These are phyloP conservation scores for Cladosporium halotolerans DNA, from an alignment of 2,329 filamentous ascomycete species.

Conservation along the genomic window DNA sequence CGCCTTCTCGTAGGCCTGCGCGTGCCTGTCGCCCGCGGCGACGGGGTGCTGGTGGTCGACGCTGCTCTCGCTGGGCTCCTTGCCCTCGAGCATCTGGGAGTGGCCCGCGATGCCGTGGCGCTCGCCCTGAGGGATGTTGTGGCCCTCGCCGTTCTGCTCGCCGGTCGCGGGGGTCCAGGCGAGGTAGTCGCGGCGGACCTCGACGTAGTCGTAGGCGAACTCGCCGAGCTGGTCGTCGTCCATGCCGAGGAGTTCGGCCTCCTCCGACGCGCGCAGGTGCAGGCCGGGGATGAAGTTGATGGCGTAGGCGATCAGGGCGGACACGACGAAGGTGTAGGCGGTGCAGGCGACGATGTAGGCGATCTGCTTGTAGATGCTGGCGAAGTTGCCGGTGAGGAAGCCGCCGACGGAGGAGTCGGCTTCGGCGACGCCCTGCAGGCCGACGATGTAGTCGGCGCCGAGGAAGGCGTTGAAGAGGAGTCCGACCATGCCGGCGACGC, in stretches of 20 bases:
- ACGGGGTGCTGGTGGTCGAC: constrained; percentile 40
- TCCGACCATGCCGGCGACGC: constrained; percentile 72
- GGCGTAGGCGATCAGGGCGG: constrained; percentile 63
- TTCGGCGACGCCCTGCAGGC: constrained; percentile 53
- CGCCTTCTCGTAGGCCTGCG: constrained; percentile 42
- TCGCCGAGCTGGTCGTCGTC: constrained; percentile 86
- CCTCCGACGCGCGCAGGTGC: constrained; percentile 70
- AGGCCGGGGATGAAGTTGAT: constrained; percentile 73
- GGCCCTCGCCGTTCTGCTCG: constrained; percentile 55
- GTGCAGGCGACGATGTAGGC: constrained; percentile 64
- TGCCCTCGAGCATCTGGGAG: constrained; percentile 57
- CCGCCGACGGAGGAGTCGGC: constrained; percentile 64
- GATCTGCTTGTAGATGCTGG: constrained; percentile 71
- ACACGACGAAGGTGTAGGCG: constrained; percentile 67
- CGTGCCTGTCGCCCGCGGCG: constrained; percentile 49
- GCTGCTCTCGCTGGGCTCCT: constrained; percentile 41
- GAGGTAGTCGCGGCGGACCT: constrained; percentile 80
- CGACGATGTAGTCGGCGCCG: constrained; percentile 63
- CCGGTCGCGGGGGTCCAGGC: constrained; percentile 74
- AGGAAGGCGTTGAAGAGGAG: constrained; percentile 73
- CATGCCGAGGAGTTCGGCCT: constrained; percentile 81
- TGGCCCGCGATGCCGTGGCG: constrained; percentile 58
- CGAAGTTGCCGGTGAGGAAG: constrained; percentile 69
- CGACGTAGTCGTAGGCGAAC: constrained; percentile 85
- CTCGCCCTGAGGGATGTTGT: constrained; percentile 57